Base-by-base conservation (phyloP, 73 alveolate genomes). In the Stentor roeselii region DNA sequence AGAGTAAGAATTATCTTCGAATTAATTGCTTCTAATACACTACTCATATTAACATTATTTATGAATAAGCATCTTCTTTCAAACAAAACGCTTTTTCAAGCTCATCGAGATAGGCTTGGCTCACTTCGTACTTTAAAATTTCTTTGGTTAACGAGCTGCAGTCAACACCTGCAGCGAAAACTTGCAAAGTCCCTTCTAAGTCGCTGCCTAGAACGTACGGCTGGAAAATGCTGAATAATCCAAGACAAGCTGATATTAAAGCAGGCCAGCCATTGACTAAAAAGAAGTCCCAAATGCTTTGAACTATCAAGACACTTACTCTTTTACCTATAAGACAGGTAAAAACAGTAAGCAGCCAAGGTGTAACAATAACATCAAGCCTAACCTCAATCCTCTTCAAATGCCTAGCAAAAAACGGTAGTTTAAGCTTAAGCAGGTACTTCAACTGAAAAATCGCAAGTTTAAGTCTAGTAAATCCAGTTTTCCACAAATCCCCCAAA, bases 251-350 rank as follows among this genome's bases (percentile, higher is more conserved):
- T 67, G 80, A 67, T 67, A 67, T 21, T 40, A 67, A 67, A 67
- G 80, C 80, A 21, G 80, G 80, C 80, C 80, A 67, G 21, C 80
- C 80, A 21, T 67, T 15, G 50, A 67, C 80, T 30, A 67, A 67
- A 67, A 67, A 67, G 50, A 67, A 67, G 37, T 67, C 80, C 80
- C 80, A 67, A 32, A 67, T 67, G 27, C 80, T 21, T 21, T 67
- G 80, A 67, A 67, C 80, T 21, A 67, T 32, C 34, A 27, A 15
- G 21, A 67, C 14, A 67, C 42, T 36, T 2, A 67, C 80, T 34
- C 34, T 36, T 32, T 67, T 21, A 27, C 50, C 80, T 30, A 67
- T 21, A 21, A 67, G 34, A 67, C 37, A 32, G 14, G 80, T 67
- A 67, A 67, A 67, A 21, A 67, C 80, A 67, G 80, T 67, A 15